Evolutionary conservation across 352 stramenopile genomes (phyloP), one percentile per base, ranked within the genome.

Genomic region (Globisporangium cederbergense): DNA sequence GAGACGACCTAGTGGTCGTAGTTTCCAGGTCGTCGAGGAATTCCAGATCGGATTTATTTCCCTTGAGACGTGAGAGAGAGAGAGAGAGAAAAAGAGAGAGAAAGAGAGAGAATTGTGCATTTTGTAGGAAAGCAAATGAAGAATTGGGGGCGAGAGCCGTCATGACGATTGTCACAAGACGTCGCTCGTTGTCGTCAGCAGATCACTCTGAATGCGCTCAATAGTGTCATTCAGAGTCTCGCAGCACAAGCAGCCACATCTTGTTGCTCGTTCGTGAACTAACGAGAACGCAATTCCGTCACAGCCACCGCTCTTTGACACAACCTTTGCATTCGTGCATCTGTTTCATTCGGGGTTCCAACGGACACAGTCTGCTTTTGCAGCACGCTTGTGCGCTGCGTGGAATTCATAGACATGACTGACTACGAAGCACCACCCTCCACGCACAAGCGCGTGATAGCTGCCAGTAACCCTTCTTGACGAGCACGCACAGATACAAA

Each of bases 311-410:
- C 14, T 47, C 20, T 20, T 20, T 9, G 42, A 20, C 9, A 8
- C 42, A 20, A n/a, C 42, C 42, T 47, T 47, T 47, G 14, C 16
- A 22, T 18, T 22, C 18, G 4, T 49, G 43, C 7, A 22, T 22
- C 51, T 57, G 50, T 56, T 56, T 16, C 4, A 9, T 16, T 55
- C 2, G 13, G 49, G 28, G 16, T 14, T 52, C n/a, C 18, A 57
- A 30, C 51, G 32, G 51, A 57, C 51, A 57, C 51, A 57, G 34
- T 42, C 51, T 57, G 51, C 51, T 42, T 57, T 22, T 43, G 28
- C 7, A 28, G 28, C 14, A 56, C 32, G 32, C 32, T 36, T 36
- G 32, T 28, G 25, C 50, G 10, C 13, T 28, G 10, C 14, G 28
- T 6, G 2, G 14, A 20, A 40, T 28, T 4, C 28, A 25, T 56